phyloP scores from a whole-genome alignment of 495 filamentous ascomycete species.

The Opeltia flavorubescens region DNA sequence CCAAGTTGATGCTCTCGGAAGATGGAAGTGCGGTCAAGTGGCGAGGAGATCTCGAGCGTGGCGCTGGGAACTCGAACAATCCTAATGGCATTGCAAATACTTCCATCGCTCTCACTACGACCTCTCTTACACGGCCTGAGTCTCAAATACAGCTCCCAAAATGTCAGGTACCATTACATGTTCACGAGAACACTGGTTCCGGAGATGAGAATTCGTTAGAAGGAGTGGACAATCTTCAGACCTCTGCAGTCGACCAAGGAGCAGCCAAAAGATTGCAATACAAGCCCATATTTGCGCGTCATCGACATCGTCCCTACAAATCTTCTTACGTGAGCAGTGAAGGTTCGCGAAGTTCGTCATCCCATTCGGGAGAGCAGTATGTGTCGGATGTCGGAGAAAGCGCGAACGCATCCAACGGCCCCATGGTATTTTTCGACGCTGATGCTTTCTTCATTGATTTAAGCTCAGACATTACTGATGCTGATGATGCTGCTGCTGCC shows the following conservation, averaged over 20 bases:
- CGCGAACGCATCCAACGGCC: constrained; percentile 32
- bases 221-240: not conserved
- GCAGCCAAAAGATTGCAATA: constrained; percentile 35
- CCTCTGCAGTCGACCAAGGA: constrained; percentile 24
- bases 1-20: constrained; percentile 53
- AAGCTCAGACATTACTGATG: constrained; percentile 36
- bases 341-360: constrained; percentile 7
- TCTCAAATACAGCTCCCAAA: not conserved
- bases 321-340: constrained; percentile 23
- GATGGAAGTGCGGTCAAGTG: constrained; percentile 65
- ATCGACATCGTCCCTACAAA: constrained; percentile 26
- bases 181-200: not conserved
- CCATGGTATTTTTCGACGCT: constrained; percentile 68
- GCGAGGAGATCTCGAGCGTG: constrained; percentile 49
- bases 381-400: constrained; percentile 1
- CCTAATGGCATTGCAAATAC: not conserved
- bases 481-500: not conserved
- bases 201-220: not conserved
- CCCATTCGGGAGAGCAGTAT: not conserved
- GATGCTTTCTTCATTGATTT: constrained; percentile 66
- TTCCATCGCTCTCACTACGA: not conserved
- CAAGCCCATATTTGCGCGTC: constrained; percentile 41
- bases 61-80: constrained; percentile 41
- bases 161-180: not conserved
- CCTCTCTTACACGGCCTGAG: not conserved